Conservation (phyloP, 1,139 yeast species). For the Zygoascus sp. region DNA sequence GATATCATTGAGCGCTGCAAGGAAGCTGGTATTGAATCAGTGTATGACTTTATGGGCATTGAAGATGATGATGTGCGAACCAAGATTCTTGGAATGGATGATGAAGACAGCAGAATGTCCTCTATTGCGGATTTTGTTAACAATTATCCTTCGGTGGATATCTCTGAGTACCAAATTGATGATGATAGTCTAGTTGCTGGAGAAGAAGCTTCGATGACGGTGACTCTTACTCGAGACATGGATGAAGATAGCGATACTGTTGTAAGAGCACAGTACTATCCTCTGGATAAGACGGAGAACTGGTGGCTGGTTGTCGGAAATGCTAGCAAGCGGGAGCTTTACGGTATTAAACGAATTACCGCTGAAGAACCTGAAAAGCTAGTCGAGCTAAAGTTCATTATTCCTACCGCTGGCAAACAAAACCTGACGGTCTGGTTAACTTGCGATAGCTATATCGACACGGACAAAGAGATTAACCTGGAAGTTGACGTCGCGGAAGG, state of each 20-base stretch:
- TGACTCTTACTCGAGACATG: constrained; percentile 60
- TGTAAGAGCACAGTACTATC: constrained; percentile 55
- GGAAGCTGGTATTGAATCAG: constrained; percentile 54
- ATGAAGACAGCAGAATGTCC: constrained; percentile 44
- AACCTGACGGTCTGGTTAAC: constrained; percentile 73
- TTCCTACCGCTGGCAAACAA: constrained; percentile 60
- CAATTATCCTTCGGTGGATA: constrained; percentile 80
- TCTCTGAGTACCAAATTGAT: constrained; percentile 49
- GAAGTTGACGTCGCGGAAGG: constrained; percentile 44
- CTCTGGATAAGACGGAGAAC: constrained; percentile 57
- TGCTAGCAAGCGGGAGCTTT: constrained; percentile 51
- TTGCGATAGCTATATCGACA: constrained; percentile 87
- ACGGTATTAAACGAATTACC: constrained; percentile 66
- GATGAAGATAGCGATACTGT: constrained; percentile 53
- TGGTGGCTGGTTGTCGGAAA: constrained; percentile 85
- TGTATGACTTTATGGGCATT: constrained; percentile 79
- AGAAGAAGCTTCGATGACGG: constrained; percentile 45
- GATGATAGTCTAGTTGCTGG: constrained; percentile 41
- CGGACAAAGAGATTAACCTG: constrained; percentile 72
- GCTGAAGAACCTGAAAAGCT: constrained; percentile 51
- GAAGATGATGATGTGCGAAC: constrained; percentile 75
- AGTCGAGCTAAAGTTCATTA: constrained; percentile 51
- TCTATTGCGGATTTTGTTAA: constrained; percentile 85
- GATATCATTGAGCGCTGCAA: constrained; percentile 57
- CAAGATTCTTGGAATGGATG: constrained; percentile 51